Conservation (phyloP, 495 filamentous ascomycete species). For the Daldinia concentrica region DNA sequence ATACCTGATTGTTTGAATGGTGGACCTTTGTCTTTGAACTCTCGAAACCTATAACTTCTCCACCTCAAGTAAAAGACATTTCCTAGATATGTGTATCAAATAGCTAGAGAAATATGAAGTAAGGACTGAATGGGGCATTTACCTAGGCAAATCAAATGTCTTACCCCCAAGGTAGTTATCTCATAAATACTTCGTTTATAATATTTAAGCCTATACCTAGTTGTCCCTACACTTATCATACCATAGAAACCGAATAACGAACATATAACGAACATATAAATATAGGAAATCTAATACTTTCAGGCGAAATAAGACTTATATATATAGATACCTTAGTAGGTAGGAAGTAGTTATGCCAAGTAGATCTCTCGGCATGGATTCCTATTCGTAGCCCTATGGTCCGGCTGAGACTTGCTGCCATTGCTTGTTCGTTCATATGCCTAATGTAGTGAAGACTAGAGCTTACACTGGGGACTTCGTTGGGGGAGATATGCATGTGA, state of each 20-base stretch:
- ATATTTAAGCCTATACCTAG: too few relatives aligned
- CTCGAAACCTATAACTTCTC: too few relatives aligned
- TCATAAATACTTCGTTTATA: too few relatives aligned
- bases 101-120: not conserved
- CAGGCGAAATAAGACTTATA: not conserved
- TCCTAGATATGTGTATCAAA: not conserved
- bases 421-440: slow-evolving; percentile 6
- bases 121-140: not conserved
- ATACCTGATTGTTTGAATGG: too few relatives aligned
- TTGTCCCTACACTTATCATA: not conserved
- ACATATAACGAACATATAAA: not conserved
- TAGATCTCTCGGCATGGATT: slow-evolving; percentile 16
- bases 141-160: too few relatives aligned
- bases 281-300: not conserved
- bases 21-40: too few relatives aligned
- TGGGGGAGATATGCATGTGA: slow-evolving; percentile 23
- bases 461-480: slow-evolving; percentile 18
- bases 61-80: too few relatives aligned
- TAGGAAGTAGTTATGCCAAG: not conserved
- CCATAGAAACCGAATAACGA: not conserved
- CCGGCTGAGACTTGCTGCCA: slow-evolving; percentile 18
- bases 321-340: not conserved
- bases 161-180: too few relatives aligned
- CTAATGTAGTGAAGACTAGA: not conserved
- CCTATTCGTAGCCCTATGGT: slow-evolving; percentile 40